Conservation (phyloP, 1,284 basidiomycete genomes). For the Ganoderma meredithae region DNA sequence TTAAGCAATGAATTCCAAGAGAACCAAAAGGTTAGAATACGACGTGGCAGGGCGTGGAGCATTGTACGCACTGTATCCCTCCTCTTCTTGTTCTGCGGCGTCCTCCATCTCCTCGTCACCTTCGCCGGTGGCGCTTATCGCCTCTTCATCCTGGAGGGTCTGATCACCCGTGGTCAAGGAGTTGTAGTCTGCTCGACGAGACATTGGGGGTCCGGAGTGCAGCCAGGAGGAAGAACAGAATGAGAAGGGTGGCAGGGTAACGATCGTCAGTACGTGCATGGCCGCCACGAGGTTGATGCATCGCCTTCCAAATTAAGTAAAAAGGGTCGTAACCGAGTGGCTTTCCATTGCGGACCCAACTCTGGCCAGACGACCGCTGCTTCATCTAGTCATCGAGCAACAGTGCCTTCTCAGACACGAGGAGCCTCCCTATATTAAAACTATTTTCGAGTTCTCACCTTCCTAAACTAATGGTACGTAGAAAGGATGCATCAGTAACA, state of each 20-base stretch:
- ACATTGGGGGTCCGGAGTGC: conserved; percentile 32
- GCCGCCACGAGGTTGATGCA: conserved; percentile 40
- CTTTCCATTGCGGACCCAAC: neutral
- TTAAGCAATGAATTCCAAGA: conserved; percentile 6
- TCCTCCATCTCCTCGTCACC: conserved; percentile 46
- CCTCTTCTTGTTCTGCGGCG: conserved; percentile 42
- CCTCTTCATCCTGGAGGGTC: conserved; percentile 40
- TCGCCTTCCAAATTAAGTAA: conserved; percentile 30
- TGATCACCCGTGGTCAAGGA: conserved; percentile 25
- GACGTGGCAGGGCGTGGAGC: conserved; percentile 5
- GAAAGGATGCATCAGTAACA: conserved; percentile 2
- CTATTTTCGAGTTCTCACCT: neutral
- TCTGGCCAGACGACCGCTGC: neutral
- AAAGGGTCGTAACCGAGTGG: conserved; percentile 18
- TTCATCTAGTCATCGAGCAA: neutral
- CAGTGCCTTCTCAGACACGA: neutral
- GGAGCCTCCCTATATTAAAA: neutral
- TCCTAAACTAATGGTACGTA: neutral
- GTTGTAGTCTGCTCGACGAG: conserved; percentile 36
- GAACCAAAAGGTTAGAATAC: conserved; percentile 11
- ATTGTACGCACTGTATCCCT: conserved; percentile 43
- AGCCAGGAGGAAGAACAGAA: conserved; percentile 16
- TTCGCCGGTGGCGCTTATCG: conserved; percentile 40
- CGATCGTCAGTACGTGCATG: conserved; percentile 35
- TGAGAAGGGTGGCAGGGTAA: conserved; percentile 26